These are phyloP conservation scores for Cyberlindnera sargentensis DNA, from an alignment of 805 yeast species.

Conservation along the genomic window DNA sequence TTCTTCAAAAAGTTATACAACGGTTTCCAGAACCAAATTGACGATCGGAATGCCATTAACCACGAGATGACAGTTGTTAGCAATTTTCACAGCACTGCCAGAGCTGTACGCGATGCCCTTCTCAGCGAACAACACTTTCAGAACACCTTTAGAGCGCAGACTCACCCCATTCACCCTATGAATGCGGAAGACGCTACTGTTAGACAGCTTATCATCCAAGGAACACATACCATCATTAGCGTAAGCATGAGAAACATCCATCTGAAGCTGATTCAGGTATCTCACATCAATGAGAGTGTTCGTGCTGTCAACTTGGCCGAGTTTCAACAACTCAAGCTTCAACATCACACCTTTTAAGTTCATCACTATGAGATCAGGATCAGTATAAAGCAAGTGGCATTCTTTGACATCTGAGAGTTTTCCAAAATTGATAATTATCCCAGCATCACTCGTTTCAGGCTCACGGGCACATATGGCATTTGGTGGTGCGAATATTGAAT, in stretches of 20 bases:
- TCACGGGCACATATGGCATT: conserved; percentile 8
- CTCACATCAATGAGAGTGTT: neutral
- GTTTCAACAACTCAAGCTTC: conserved; percentile 36
- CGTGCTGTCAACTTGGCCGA: conserved; percentile 33
- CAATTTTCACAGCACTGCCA: conserved; percentile 3
- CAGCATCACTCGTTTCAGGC: conserved; percentile 5
- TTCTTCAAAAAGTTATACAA: neutral
- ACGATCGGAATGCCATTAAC: conserved; percentile 8
- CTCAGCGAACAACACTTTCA: neutral
- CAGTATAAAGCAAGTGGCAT: neutral
- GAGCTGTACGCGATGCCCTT: neutral
- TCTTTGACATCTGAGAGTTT: conserved; percentile 1
- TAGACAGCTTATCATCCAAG: conserved; percentile 6
- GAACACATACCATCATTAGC: conserved; percentile 8
- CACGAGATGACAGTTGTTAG: conserved; percentile 3
- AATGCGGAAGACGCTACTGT: conserved; percentile 14
- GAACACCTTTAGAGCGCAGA: conserved; percentile 2
- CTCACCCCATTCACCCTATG: conserved; percentile 18
- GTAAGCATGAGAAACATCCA: neutral
- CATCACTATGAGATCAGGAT: neutral
- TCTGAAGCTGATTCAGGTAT: neutral
- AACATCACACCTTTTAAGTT: conserved; percentile 15
- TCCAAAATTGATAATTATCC: conserved; percentile 12
- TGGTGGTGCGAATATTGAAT: conserved; percentile 5
- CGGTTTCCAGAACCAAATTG: conserved; percentile 8